Conservation (phyloP, 768 basidiomycete genomes). For the Mycena latifolia region DNA sequence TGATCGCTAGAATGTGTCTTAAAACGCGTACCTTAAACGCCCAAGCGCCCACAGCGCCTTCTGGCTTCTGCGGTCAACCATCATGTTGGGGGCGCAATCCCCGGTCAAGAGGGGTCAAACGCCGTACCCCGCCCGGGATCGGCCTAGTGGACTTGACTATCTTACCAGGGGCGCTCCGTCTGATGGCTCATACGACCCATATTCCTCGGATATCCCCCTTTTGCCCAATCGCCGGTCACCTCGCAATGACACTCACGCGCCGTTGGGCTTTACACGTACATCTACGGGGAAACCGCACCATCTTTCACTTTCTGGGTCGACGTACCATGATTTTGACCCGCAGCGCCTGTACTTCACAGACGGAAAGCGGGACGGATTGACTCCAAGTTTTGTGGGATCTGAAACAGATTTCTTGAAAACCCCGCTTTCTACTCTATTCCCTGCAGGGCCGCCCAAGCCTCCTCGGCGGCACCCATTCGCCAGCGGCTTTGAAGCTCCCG, state of each 20-base stretch:
- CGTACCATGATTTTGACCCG: slow-evolving; percentile 17
- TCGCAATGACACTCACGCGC: neutral
- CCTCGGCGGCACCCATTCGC: slow-evolving; percentile 45
- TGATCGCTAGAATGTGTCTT: neutral
- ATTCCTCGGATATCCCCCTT: slow-evolving; percentile 15
- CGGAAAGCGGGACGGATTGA: neutral
- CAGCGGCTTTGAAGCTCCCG: slow-evolving; percentile 47
- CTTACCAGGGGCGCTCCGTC: neutral
- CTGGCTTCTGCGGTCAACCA: neutral
- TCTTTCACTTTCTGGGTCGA: slow-evolving; percentile 12
- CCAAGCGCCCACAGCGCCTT: slow-evolving; percentile 3
- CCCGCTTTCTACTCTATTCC: slow-evolving; percentile 30
- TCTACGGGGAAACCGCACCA: neutral
- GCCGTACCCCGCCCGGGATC: neutral
- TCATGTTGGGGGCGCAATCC: slow-evolving; percentile 10
- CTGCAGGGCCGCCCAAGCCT: slow-evolving; percentile 30
- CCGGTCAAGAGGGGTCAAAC: slow-evolving; percentile 7
- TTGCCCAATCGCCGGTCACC: slow-evolving; percentile 9
- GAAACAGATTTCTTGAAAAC: slow-evolving; percentile 25
- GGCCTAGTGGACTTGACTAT: neutral
- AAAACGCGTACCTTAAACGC: neutral
- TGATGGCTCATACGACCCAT: slow-evolving; percentile 26
- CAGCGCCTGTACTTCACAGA: slow-evolving; percentile 2
- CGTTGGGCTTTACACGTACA: neutral
- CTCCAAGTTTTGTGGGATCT: slow-evolving; percentile 13